A percentile compares a stretch with the other conserved stretches of the same genome.
Conservation (phyloP, 805 yeast genomes). For the Candida michaelii region DNA sequence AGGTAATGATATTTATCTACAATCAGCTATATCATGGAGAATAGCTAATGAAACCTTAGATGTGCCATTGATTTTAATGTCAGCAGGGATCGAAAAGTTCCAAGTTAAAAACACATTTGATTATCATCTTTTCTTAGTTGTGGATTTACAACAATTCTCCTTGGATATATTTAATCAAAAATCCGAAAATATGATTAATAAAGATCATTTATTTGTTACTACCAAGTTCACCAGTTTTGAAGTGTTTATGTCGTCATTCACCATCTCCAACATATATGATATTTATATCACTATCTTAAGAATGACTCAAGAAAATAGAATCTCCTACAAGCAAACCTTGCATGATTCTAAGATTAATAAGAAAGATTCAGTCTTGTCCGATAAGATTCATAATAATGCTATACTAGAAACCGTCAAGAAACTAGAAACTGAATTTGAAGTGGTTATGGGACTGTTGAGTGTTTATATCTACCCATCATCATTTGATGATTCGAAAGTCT, state of each 20-base stretch:
- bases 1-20: slow-evolving; percentile 49
- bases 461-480: slow-evolving; percentile 81
- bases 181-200: slow-evolving; percentile 44
- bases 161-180: slow-evolving; percentile 70
- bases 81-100: slow-evolving; percentile 55
- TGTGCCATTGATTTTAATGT: slow-evolving; percentile 67
- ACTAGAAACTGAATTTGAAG: slow-evolving; percentile 67
- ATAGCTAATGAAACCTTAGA: slow-evolving; percentile 40
- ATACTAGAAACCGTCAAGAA: slow-evolving; percentile 38
- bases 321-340: slow-evolving; percentile 74
- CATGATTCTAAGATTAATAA: slow-evolving; percentile 45
- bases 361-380: not conserved
- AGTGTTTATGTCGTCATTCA: slow-evolving; percentile 74
- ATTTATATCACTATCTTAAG: slow-evolving; percentile 68
- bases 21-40: slow-evolving; percentile 74
- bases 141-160: slow-evolving; percentile 46
- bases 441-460: slow-evolving; percentile 54
- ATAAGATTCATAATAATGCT: slow-evolving; percentile 14
- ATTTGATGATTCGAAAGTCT: slow-evolving; percentile 71
- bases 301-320: slow-evolving; percentile 68
- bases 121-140: slow-evolving; percentile 78
- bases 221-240: slow-evolving; percentile 52
- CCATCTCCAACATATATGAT: slow-evolving; percentile 81
- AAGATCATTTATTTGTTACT: slow-evolving; percentile 61
- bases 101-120: slow-evolving; percentile 73